A percentile compares a stretch with the other conserved stretches of the same genome.
phyloP scores from a whole-genome alignment of 1,284 basidiomycete genomes.

The Rhodotorula sp. region DNA sequence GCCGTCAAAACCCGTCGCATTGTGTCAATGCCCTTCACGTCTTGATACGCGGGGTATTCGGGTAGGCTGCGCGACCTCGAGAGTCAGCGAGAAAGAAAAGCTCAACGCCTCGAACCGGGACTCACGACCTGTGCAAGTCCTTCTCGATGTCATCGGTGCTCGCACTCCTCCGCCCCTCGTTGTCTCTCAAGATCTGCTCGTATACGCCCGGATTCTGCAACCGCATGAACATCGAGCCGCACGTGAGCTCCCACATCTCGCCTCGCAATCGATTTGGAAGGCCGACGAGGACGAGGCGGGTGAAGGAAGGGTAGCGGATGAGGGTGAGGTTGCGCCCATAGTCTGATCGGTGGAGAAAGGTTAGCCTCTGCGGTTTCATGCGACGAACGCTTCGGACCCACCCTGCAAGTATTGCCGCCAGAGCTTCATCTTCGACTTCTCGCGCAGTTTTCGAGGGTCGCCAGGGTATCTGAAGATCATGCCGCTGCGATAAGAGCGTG shows the following conservation, averaged over 20 bases:
- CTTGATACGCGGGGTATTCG: constrained; percentile 91
- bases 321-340: constrained; percentile 87
- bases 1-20: constrained; percentile 89
- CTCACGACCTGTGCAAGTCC: constrained; percentile 73
- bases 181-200: constrained; percentile 71
- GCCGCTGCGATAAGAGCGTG: constrained; percentile 51
- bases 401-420: constrained; percentile 87
- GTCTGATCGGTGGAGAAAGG: constrained; percentile 35
- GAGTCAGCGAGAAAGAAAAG: not conserved
- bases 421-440: constrained; percentile 94
- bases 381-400: constrained; percentile 55
- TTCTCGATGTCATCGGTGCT: constrained; percentile 99
- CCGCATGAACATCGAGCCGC: constrained; percentile 83
- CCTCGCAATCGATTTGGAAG: constrained; percentile 91
- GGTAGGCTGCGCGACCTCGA: constrained; percentile 71
- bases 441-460: constrained; percentile 89
- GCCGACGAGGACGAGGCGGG: constrained; percentile 93
- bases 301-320: constrained; percentile 95
- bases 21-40: constrained; percentile 76
- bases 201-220: constrained; percentile 85
- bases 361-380: not conserved
- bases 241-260: constrained; percentile 97
- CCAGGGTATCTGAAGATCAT: constrained; percentile 88
- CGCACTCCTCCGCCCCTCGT: constrained; percentile 75
- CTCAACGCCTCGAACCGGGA: too few species aligned